These are phyloP conservation scores for Piper betle DNA, from an alignment of 164 flowering plant genomes.

Conservation along the genomic window DNA sequence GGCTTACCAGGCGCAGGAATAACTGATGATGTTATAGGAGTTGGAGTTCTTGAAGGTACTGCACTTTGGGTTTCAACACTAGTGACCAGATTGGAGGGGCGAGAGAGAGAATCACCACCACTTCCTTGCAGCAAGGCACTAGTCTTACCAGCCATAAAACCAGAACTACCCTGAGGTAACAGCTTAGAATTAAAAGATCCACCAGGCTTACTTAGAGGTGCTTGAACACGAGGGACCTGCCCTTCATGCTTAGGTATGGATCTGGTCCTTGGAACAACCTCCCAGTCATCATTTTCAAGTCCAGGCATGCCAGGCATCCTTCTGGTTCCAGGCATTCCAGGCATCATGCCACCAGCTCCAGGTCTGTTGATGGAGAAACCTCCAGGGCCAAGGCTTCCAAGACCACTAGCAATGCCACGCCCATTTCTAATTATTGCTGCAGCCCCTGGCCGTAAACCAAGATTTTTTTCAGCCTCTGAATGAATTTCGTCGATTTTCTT, in stretches of 20 bases:
- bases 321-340: constrained; percentile 90
- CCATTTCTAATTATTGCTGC: constrained; percentile 62
- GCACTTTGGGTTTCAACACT: constrained; percentile 24
- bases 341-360: constrained; percentile 93
- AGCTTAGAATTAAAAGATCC: constrained; percentile 39
- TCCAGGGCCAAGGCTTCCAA: constrained; percentile 38
- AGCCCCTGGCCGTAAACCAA: constrained; percentile 86
- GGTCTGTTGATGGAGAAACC: constrained; percentile 66
- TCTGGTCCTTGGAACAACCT: constrained; percentile 52
- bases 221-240: constrained; percentile 28
- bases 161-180: constrained; percentile 72
- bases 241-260: constrained; percentile 48
- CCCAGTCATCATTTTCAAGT: constrained; percentile 79
- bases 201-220: constrained; percentile 33
- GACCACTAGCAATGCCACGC: constrained; percentile 33
- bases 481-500: constrained; percentile 91
- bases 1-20: constrained; percentile 30
- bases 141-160: constrained; percentile 42
- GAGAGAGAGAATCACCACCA: constrained; percentile 20
- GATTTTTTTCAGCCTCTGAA: constrained; percentile 79
- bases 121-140: constrained; percentile 70
- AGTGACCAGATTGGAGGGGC: constrained; percentile 17
- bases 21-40: constrained; percentile 9
- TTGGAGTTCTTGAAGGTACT: constrained; percentile 19
- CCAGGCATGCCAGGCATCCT: constrained; percentile 95